A percentile compares a stretch with the other conserved stretches of the same genome.
phyloP scores from a whole-genome alignment of 805 yeast genomes.

The Blastobotrys mokoenaii region DNA sequence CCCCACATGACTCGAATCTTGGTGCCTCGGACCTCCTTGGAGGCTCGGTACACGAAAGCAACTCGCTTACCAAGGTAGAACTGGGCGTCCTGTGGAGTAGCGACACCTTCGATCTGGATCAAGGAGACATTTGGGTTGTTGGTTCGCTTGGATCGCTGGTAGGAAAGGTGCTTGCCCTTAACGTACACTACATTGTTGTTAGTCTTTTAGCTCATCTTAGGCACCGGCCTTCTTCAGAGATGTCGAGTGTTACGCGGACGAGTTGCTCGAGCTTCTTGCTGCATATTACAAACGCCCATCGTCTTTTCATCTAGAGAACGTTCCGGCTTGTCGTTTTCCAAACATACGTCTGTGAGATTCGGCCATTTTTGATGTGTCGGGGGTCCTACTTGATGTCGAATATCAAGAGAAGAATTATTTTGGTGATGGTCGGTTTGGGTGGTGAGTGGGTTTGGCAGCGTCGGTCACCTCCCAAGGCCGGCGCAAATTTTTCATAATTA shows the following conservation, averaged over 20 bases:
- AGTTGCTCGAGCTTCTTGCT: too few relatives aligned
- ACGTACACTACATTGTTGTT: conserved; percentile 58
- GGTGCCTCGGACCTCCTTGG: conserved; percentile 96
- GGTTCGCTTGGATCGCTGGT: conserved; percentile 98
- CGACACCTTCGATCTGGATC: conserved; percentile 95
- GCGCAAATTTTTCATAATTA: not conserved
- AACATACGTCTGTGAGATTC: conserved; percentile 96
- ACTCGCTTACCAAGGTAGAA: conserved; percentile 99
- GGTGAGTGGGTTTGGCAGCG: not conserved
- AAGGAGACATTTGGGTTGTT: conserved; percentile 97
- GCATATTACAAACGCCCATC: too few relatives aligned
- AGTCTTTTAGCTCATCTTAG: not conserved
- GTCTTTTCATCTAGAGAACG: too few relatives aligned
- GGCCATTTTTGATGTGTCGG: conserved; percentile 54
- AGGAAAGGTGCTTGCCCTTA: conserved; percentile 99
- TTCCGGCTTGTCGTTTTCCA: conserved; percentile 2
- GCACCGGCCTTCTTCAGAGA: too few relatives aligned
- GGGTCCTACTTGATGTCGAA: too few relatives aligned
- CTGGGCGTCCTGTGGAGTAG: conserved; percentile 86
- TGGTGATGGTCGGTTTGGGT: not conserved
- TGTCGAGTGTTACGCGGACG: too few relatives aligned
- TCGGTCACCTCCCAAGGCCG: too few relatives aligned
- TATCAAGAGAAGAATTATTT: not conserved
- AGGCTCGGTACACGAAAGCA: conserved; percentile 98
- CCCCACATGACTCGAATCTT: conserved; percentile 99